phyloP scores from a whole-genome alignment of 208 protist genomes.

The Naegleria gruberi region DNA sequence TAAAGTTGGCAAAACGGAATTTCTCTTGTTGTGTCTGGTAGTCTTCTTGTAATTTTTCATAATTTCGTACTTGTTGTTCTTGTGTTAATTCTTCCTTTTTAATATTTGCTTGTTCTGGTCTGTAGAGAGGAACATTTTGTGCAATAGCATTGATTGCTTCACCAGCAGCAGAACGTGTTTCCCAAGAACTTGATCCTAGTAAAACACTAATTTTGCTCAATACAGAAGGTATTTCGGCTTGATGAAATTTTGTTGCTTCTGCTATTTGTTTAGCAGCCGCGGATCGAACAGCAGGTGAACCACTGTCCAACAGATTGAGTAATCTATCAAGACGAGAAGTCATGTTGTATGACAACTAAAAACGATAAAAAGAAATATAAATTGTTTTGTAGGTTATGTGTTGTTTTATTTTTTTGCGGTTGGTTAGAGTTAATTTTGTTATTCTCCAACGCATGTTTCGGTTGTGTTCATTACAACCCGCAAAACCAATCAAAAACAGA shows the following conservation, averaged over 20 bases:
- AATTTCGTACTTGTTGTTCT: background rate
- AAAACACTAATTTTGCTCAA: background rate
- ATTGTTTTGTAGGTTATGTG: background rate
- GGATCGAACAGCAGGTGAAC: background rate
- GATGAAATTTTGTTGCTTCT: background rate
- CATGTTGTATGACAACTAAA: background rate
- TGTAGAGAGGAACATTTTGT: background rate
- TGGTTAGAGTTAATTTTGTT: too few species aligned
- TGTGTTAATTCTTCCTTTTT: background rate
- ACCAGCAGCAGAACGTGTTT: background rate
- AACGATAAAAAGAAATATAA: background rate
- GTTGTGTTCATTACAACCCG: too few species aligned
- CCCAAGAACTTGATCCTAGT: background rate
- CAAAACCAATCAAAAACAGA: too few species aligned
- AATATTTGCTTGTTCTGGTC: background rate
- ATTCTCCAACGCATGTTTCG: too few species aligned
- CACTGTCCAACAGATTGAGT: background rate
- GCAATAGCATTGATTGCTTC: background rate
- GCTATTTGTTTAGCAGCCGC: slow-evolving; percentile 17
- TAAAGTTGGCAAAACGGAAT: background rate
- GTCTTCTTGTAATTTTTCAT: background rate
- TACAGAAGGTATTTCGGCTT: background rate
- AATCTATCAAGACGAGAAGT: slow-evolving; percentile 12
- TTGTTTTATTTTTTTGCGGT: background rate
- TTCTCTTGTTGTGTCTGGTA: background rate